These are phyloP conservation scores for Ascochyta lentis DNA, from an alignment of 2,329 filamentous ascomycete genomes.

Conservation along the genomic window DNA sequence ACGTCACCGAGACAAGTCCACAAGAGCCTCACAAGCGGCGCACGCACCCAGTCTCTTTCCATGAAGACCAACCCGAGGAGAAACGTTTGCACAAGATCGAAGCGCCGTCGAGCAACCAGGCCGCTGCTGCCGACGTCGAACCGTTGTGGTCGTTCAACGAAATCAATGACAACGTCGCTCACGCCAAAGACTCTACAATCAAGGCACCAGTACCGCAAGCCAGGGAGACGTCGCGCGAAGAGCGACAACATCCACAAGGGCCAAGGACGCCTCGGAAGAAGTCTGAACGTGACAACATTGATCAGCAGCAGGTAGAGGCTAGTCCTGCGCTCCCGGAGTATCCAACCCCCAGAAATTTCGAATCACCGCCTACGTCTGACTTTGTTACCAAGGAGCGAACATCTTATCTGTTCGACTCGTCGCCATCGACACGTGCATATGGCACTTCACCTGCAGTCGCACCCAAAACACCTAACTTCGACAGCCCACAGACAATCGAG, in stretches of 20 bases:
- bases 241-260: constrained; percentile 32
- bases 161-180: constrained; percentile 55
- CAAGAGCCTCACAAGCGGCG: constrained; percentile 41
- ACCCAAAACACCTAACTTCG: constrained; percentile 28
- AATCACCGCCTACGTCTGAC: constrained; percentile 39
- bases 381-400: constrained; percentile 46
- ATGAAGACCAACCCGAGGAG: constrained; percentile 42
- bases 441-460: constrained; percentile 34
- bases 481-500: constrained; percentile 13
- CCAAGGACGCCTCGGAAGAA: constrained; percentile 27
- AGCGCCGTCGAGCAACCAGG: constrained; percentile 13
- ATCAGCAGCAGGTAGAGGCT: constrained; percentile 15
- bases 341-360: constrained; percentile 16
- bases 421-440: constrained; percentile 45
- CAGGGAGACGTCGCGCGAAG: constrained; percentile 5
- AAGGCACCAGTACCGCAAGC: constrained; percentile 17
- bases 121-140: constrained; percentile 23
- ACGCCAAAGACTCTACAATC: constrained; percentile 51
- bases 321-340: constrained; percentile 41
- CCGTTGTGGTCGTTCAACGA: constrained; percentile 47
- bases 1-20: constrained; percentile 2
- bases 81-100: constrained; percentile 43
- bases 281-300: constrained; percentile 14
- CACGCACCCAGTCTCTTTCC: constrained; percentile 40
- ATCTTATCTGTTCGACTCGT: constrained; percentile 47